Percentiles rank a stretch among this genome's conserved stretches.
phyloP scores from a whole-genome alignment of 108 stramenopile genomes.

The Fistulifera solaris region DNA sequence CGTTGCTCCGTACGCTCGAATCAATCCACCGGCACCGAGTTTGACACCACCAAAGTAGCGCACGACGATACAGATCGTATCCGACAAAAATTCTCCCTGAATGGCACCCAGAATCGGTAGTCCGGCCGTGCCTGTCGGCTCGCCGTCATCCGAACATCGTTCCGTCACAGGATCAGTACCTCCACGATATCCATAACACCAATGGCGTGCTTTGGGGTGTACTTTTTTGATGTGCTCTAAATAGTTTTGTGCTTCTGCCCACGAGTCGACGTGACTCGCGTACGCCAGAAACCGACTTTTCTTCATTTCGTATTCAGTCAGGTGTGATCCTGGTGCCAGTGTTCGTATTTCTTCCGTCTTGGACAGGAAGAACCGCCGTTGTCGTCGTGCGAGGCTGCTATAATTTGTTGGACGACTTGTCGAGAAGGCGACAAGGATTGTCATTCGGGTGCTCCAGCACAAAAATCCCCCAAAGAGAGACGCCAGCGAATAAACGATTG shows the following conservation, averaged over 20 bases:
- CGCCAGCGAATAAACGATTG: no score
- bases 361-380: no score
- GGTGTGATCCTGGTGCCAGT: conserved; percentile 12
- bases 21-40: conserved; percentile 78
- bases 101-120: conserved; percentile 65
- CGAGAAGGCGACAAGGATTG: no score
- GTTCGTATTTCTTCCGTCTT: conserved; percentile 3
- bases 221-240: conserved; percentile 34
- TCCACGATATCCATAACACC: conserved; percentile 53
- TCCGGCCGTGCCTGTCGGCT: conserved; percentile 80
- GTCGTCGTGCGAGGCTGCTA: no score
- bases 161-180: conserved; percentile 27
- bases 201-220: conserved; percentile 78
- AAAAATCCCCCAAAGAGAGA: no score
- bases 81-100: conserved; percentile 53
- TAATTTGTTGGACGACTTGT: no score
- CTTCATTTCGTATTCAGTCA: conserved; percentile 57
- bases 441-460: no score
- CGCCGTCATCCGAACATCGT: conserved; percentile 76
- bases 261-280: conserved; percentile 45
- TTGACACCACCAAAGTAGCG: conserved; percentile 82
- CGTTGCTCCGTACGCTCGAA: conserved; percentile 74
- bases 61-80: conserved; percentile 68
- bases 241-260: conserved; percentile 49
- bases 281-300: conserved; percentile 76